Evolutionary conservation across 768 basidiomycete genomes (phyloP).

Genomic region (Leccinum uliginosum): DNA sequence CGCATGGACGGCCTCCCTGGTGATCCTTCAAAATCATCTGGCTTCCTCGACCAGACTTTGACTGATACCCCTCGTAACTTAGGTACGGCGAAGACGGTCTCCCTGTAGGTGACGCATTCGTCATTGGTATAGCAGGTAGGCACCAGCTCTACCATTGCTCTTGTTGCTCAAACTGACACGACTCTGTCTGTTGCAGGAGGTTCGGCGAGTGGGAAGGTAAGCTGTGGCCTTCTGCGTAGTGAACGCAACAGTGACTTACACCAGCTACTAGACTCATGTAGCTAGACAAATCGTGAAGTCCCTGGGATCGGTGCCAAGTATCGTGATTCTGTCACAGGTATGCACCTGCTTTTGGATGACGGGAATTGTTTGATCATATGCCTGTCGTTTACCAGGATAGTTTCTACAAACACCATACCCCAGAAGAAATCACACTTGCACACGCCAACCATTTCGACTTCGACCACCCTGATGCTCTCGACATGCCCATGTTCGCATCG

Average conservation of each 20-base stretch:
- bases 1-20: slow-evolving; percentile 86
- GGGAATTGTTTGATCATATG: background rate
- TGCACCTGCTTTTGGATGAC: slow-evolving; percentile 1
- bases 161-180: background rate
- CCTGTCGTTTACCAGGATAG: slow-evolving; percentile 58
- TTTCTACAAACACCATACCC: slow-evolving; percentile 81
- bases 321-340: slow-evolving; percentile 89
- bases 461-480: slow-evolving; percentile 91
- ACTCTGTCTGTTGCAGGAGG: slow-evolving; percentile 47
- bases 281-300: slow-evolving; percentile 76
- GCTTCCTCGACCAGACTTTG: slow-evolving; percentile 10
- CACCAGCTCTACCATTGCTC: slow-evolving; percentile 12
- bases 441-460: slow-evolving; percentile 79
- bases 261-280: slow-evolving; percentile 64
- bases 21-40: slow-evolving; percentile 27
- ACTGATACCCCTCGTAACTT: slow-evolving; percentile 5
- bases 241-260: slow-evolving; percentile 1
- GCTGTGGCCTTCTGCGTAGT: slow-evolving; percentile 9
- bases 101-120: slow-evolving; percentile 70
- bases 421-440: slow-evolving; percentile 79
- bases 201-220: slow-evolving; percentile 83
- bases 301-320: slow-evolving; percentile 79
- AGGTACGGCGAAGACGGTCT: slow-evolving; percentile 81
- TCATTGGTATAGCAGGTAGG: slow-evolving; percentile 77
- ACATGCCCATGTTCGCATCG: slow-evolving; percentile 80